phyloP scores from a whole-genome alignment of 78 protist species.

The Bodo saltans region DNA sequence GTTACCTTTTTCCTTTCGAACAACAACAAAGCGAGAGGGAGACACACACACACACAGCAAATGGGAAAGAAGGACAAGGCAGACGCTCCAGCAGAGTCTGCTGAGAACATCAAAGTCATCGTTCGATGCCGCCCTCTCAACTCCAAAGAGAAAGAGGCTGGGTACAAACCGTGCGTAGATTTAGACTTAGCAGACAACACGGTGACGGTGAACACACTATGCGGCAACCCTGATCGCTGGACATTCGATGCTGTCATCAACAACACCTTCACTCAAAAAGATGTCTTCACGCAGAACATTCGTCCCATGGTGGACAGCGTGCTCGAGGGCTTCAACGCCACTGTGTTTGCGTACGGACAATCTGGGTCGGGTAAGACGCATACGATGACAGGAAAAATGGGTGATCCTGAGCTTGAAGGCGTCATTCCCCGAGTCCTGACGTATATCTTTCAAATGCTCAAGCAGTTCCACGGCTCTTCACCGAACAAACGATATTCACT shows the following conservation, averaged over 20 bases:
- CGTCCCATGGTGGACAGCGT: slow-evolving; percentile 49
- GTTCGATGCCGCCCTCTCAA: slow-evolving; percentile 25
- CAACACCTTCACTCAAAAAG: slow-evolving; percentile 17
- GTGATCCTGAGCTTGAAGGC: slow-evolving; percentile 27
- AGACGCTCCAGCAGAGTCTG: not conserved
- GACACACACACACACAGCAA: not conserved
- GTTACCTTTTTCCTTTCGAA: not conserved
- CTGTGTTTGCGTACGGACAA: slow-evolving; percentile 78
- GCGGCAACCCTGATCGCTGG: slow-evolving; percentile 20
- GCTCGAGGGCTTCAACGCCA: slow-evolving; percentile 68
- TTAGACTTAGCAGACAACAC: slow-evolving; percentile 8
- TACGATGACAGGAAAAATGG: slow-evolving; percentile 40
- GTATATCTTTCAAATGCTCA: slow-evolving; percentile 52
- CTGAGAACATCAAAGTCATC: slow-evolving; percentile 31
- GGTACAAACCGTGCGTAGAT: slow-evolving; percentile 4
- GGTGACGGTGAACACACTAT: slow-evolving; percentile 2
- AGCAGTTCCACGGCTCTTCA: not conserved
- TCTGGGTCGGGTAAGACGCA: slow-evolving; percentile 49
- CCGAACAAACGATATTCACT: slow-evolving; percentile 27
- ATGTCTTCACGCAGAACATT: slow-evolving; percentile 20
- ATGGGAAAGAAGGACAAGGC: slow-evolving; percentile 1
- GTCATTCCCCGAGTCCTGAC: slow-evolving; percentile 50
- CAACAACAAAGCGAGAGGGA: not conserved
- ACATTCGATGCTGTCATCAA: slow-evolving; percentile 31
- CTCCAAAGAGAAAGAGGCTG: slow-evolving; percentile 9